These are phyloP conservation scores for Heimioporus sp. DNA, from an alignment of 768 basidiomycete species.

Conservation along the genomic window DNA sequence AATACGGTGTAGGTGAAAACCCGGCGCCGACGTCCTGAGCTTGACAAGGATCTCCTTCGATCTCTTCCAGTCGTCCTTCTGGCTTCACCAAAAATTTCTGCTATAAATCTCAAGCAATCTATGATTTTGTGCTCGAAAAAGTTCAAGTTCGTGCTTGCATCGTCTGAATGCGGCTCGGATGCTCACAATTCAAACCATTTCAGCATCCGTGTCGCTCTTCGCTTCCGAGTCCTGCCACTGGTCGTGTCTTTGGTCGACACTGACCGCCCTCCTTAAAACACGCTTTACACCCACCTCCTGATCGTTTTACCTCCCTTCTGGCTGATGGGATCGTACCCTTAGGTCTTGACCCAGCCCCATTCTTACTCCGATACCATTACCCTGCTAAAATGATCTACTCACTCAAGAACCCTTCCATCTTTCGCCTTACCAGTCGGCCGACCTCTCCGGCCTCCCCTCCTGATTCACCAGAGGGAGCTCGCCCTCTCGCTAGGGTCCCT, in stretches of 20 bases:
- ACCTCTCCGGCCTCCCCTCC: slow-evolving; percentile 49
- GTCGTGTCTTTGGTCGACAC: slow-evolving; percentile 59
- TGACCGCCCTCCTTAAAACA: slow-evolving; percentile 76
- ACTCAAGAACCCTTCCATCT: slow-evolving; percentile 65
- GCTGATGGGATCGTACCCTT: slow-evolving; percentile 44
- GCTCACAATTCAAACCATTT: slow-evolving; percentile 1
- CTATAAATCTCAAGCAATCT: slow-evolving; percentile 37
- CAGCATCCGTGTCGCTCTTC: slow-evolving; percentile 46
- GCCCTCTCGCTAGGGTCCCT: slow-evolving; percentile 57
- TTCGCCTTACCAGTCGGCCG: slow-evolving; percentile 62
- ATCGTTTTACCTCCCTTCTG: slow-evolving; percentile 3
- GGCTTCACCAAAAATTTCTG: neutral
- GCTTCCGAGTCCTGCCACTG: slow-evolving; percentile 50
- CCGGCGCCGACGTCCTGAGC: neutral
- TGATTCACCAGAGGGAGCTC: slow-evolving; percentile 47
- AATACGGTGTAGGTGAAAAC: too few species aligned
- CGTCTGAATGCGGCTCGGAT: neutral
- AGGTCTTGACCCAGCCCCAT: slow-evolving; percentile 3
- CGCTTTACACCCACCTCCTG: slow-evolving; percentile 12
- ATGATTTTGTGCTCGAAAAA: slow-evolving; percentile 48
- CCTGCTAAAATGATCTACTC: slow-evolving; percentile 52
- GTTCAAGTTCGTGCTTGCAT: slow-evolving; percentile 21
- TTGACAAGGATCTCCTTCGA: slow-evolving; percentile 15
- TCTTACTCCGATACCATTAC: slow-evolving; percentile 8
- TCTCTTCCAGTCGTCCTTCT: slow-evolving; percentile 1